A percentile compares a stretch with the other conserved stretches of the same genome.
These are phyloP conservation scores for Mikania micrantha DNA, from an alignment of 129 eudicot species.

Conservation along the genomic window DNA sequence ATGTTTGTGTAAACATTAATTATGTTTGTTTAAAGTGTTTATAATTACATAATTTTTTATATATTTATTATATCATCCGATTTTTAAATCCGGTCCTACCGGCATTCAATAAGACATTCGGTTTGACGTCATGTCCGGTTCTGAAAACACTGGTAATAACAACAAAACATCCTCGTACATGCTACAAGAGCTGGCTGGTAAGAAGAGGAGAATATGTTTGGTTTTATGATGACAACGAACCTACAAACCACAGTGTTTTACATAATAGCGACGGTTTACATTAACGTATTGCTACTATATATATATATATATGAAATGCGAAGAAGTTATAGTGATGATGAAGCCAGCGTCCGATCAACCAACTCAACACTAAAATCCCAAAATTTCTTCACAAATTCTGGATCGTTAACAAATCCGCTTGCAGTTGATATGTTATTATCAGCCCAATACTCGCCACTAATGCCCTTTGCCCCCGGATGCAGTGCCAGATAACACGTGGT, in stretches of 20 bases:
- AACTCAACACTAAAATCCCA: slow-evolving; percentile 70
- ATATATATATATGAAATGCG: not conserved
- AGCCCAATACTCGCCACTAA: slow-evolving; percentile 63
- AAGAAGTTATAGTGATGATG: not conserved
- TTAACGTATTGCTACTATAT: not conserved
- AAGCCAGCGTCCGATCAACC: slow-evolving; percentile 14
- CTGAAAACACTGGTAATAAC: no score
- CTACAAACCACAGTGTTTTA: not conserved
- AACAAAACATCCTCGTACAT: no score
- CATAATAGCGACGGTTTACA: not conserved
- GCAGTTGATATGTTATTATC: slow-evolving; percentile 46
- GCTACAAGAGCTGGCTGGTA: not conserved
- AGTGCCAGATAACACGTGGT: slow-evolving; percentile 74
- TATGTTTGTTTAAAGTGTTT: no score
- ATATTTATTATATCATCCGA: no score
- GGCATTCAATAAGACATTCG: no score
- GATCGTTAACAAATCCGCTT: slow-evolving; percentile 42
- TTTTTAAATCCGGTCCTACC: no score
- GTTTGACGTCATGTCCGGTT: no score
- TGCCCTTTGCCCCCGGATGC: slow-evolving; percentile 56
- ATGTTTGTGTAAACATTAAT: no score
- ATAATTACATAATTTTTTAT: no score
- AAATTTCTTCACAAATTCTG: slow-evolving; percentile 53
- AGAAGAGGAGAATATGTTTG: not conserved
- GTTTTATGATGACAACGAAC: not conserved